Evolutionary conservation across 2,329 filamentous ascomycete species (phyloP).

Genomic region (Fusarium xylarioides): DNA sequence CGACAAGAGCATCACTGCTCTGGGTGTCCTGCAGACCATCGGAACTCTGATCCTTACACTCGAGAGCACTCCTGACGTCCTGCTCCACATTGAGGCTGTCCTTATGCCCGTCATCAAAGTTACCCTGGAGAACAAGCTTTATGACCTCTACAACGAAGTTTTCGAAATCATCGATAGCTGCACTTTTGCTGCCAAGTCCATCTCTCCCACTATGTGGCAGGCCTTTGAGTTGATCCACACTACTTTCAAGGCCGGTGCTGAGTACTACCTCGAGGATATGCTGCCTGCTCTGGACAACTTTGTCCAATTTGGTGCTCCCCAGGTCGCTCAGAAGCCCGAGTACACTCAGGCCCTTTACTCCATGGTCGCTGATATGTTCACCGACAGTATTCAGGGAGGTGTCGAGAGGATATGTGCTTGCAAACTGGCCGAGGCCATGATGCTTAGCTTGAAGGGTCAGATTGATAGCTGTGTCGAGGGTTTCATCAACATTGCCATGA

Average conservation of each 20-base stretch:
- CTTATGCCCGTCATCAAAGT: slow-evolving; percentile 97
- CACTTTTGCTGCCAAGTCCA: slow-evolving; percentile 95
- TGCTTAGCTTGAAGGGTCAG: slow-evolving; percentile 90
- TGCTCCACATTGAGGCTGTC: slow-evolving; percentile 92
- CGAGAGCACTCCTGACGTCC: slow-evolving; percentile 95
- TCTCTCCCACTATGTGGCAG: slow-evolving; percentile 97
- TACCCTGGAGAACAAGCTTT: slow-evolving; percentile 96
- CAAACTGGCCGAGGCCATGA: slow-evolving; percentile 96
- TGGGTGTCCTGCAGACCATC: slow-evolving; percentile 96
- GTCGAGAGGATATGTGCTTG: slow-evolving; percentile 97
- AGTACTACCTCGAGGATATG: slow-evolving; percentile 99
- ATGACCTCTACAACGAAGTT: slow-evolving; percentile 96
- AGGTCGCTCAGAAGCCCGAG: slow-evolving; percentile 81
- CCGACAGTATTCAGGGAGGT: slow-evolving; percentile 88
- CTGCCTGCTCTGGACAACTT: slow-evolving; percentile 97
- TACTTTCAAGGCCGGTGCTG: slow-evolving; percentile 96
- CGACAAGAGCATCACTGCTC: slow-evolving; percentile 97
- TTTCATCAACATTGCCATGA: slow-evolving; percentile 91
- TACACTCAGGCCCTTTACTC: slow-evolving; percentile 90
- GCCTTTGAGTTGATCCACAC: slow-evolving; percentile 96
- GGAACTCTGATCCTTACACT: slow-evolving; percentile 95
- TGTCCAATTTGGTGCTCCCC: slow-evolving; percentile 87
- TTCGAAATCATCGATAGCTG: slow-evolving; percentile 99
- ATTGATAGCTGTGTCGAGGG: slow-evolving; percentile 89
- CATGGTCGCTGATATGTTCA: slow-evolving; percentile 96